These are phyloP conservation scores for Alternaria gaisen DNA, from an alignment of 2,329 filamentous ascomycete species.

Conservation along the genomic window DNA sequence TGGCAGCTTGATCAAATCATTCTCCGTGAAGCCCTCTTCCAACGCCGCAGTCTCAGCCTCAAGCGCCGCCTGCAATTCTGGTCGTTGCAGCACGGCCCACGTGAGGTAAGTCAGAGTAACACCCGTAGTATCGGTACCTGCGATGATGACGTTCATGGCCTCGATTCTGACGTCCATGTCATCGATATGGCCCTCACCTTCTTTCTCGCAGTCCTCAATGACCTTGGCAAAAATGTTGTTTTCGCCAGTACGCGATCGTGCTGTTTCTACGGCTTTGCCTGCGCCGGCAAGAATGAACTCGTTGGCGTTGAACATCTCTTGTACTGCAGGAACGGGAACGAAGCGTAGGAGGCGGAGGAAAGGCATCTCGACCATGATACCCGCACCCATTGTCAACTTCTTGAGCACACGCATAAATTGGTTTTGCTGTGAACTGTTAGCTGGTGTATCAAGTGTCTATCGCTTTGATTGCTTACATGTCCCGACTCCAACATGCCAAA, in stretches of 20 bases:
- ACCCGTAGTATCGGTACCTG: conserved; percentile 48
- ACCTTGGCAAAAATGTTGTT: conserved; percentile 47
- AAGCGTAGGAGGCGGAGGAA: conserved; percentile 46
- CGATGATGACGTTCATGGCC: conserved; percentile 47
- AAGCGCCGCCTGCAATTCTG: conserved; percentile 28
- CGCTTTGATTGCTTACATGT: conserved; percentile 30
- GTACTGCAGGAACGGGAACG: conserved; percentile 38
- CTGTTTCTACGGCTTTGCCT: conserved; percentile 42
- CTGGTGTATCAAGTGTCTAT: background rate
- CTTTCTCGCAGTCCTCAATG: conserved; percentile 42
- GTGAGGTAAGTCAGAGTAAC: conserved; percentile 48
- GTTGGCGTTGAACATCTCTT: conserved; percentile 49
- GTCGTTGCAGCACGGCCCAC: conserved; percentile 42
- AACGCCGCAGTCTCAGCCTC: conserved; percentile 35
- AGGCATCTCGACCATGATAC: conserved; percentile 50
- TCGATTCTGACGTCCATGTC: conserved; percentile 47
- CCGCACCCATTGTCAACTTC: conserved; percentile 46
- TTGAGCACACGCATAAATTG: conserved; percentile 51
- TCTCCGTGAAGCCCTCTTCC: conserved; percentile 32
- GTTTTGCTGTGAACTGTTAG: conserved; percentile 30
- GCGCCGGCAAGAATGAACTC: conserved; percentile 44
- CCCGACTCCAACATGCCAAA: conserved; percentile 53
- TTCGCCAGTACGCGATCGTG: conserved; percentile 40
- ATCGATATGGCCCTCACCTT: conserved; percentile 40
- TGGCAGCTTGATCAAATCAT: conserved; percentile 45